Evolutionary conservation across 345 rosid genomes (phyloP), one percentile per base, ranked within the genome.

Genomic region (Eucalyptus viminalis): DNA sequence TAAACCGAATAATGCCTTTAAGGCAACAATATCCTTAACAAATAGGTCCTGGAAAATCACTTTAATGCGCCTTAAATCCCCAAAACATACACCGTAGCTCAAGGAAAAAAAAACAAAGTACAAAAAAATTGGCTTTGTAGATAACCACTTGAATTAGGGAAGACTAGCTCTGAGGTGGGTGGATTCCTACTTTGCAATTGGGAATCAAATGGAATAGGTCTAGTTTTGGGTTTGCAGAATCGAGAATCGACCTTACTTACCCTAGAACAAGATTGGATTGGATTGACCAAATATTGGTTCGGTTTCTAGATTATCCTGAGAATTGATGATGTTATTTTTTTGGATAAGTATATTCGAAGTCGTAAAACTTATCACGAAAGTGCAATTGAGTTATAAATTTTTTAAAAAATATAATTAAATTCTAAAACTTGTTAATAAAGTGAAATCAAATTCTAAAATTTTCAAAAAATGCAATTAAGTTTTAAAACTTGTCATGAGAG

Each of bases 201-300:
- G n/a, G 15, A 60, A 60, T 60, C 1, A 4, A 43, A 43, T 43
- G 43, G 43, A 27, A 25, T 0, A 58, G 65, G n/a, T 13, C 25
- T 8, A 12, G 65, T 25, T 58, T 1, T 2, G 3, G 6, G 5
- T 60, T 25, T 60, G 7, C 6, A 2, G 0, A 60, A 60, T 60
- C 1, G 7, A 0, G 3, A 58, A 58, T 13, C 14, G 1, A 11
- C 67, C 8, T 27, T 62, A 29, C 17, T 27, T 13, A 3, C 21
- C 37, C 3, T 4, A 1, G 11, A 8, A n/a, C 19, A n/a, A 67
- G 40, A 67, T 0, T 10, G 3, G 3, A 67, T 8, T 14, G 21
- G 11, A n/a, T 0, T 8, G 2, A n/a, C 0, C 0, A 3, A 3
- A 9, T n/a, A 11, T 67, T 14, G 21, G 37, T 67, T 1, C 0